Percentiles rank a stretch among this genome's conserved stretches.
Conservation (phyloP, 225 moss, liverwort and hornwort genomes). For the Takakia lepidozioides region DNA sequence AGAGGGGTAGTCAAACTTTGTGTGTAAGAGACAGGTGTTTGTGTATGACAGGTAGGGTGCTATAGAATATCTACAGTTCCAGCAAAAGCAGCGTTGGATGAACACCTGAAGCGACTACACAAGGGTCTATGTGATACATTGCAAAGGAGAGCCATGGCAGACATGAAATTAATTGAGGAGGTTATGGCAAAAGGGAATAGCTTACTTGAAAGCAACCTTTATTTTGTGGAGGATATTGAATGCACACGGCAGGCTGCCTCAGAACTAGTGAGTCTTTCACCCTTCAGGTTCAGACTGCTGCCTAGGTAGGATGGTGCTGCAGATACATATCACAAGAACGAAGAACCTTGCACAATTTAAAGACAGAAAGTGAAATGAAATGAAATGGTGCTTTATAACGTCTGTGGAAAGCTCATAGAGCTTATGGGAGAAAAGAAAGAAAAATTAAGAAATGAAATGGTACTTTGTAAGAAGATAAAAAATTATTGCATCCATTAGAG, state of each 20-base stretch:
- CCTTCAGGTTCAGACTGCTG: not conserved
- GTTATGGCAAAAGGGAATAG: slow-evolving; percentile 15
- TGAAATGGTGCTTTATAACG: too few relatives aligned
- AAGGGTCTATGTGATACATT: slow-evolving; percentile 17
- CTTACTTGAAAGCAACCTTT: slow-evolving; percentile 10
- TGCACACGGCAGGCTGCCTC: slow-evolving; percentile 10
- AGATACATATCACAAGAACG: too few relatives aligned
- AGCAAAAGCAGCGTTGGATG: slow-evolving; percentile 18
- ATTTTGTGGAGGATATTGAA: slow-evolving; percentile 21
- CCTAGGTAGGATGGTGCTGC: too few relatives aligned
- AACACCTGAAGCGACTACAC: slow-evolving; percentile 21
- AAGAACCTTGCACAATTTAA: too few relatives aligned
- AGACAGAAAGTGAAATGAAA: too few relatives aligned
- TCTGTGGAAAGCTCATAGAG: too few relatives aligned
- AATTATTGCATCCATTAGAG: too few relatives aligned
- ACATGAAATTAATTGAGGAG: slow-evolving; percentile 9
- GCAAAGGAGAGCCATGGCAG: slow-evolving; percentile 6
- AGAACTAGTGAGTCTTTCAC: slow-evolving; percentile 9
- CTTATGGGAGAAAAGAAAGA: too few relatives aligned
- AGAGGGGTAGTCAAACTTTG: too few relatives aligned
- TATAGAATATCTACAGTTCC: slow-evolving; percentile 13
- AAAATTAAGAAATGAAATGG: too few relatives aligned
- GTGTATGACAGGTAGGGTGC: slow-evolving; percentile 23
- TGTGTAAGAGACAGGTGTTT: too few relatives aligned
- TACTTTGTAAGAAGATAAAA: too few relatives aligned